These are phyloP conservation scores for Haplosporangium sp. DNA, from an alignment of 371 early-diverging fungal genomes.

Conservation along the genomic window DNA sequence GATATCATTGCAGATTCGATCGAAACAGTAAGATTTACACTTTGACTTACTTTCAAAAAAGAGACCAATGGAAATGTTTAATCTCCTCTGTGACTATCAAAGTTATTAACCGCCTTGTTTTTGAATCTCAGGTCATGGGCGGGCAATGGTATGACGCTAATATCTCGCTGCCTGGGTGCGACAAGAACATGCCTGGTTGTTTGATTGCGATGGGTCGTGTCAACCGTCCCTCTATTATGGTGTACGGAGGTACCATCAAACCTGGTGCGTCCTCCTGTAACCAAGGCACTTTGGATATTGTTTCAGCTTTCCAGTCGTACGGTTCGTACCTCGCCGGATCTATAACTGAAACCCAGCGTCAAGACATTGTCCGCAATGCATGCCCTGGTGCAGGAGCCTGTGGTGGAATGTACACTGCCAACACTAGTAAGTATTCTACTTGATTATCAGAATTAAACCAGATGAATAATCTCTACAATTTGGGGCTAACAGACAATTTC, in stretches of 20 bases:
- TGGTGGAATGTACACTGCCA: constrained; percentile 99
- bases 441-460: neutral
- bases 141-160: constrained; percentile 98
- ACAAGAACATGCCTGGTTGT: constrained; percentile 99
- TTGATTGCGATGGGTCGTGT: constrained; percentile 95
- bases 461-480: neutral
- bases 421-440: constrained; percentile 79
- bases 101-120: neutral
- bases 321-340: constrained; percentile 92
- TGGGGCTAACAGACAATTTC: neutral
- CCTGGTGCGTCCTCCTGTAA: constrained; percentile 78
- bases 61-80: neutral
- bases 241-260: constrained; percentile 93
- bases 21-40: constrained; percentile 80
- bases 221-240: constrained; percentile 95
- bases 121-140: constrained; percentile 76
- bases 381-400: constrained; percentile 98
- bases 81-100: constrained; percentile 8
- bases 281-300: constrained; percentile 85
- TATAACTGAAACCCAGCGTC: constrained; percentile 87
- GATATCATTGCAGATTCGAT: constrained; percentile 98
- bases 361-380: constrained; percentile 87
- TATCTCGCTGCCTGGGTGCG: constrained; percentile 94
- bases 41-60: neutral
- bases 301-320: constrained; percentile 96